A percentile compares a stretch with the other conserved stretches of the same genome.
These are phyloP conservation scores for Penicillium oxalicum DNA, from an alignment of 2,329 filamentous ascomycete genomes.

Conservation along the genomic window DNA sequence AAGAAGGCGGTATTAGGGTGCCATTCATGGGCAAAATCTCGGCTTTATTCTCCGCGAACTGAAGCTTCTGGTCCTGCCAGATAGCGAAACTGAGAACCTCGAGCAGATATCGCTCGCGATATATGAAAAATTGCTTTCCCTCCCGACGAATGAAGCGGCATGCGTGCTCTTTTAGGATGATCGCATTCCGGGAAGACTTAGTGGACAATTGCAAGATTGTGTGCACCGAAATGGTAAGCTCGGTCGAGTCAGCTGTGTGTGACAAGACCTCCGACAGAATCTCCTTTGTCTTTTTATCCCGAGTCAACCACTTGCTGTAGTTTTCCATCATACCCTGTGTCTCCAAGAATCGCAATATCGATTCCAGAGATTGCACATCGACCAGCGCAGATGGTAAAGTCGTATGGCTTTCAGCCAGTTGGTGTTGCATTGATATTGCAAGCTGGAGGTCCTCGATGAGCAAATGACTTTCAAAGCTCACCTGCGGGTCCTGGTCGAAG, in stretches of 20 bases:
- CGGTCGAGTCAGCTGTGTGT: background rate
- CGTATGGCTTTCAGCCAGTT: constrained; percentile 7
- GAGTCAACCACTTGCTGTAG: constrained; percentile 24
- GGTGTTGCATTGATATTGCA: constrained; percentile 16
- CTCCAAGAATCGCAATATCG: constrained; percentile 22
- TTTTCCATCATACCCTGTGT: constrained; percentile 23
- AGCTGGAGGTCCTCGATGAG: constrained; percentile 28
- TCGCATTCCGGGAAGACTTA: background rate
- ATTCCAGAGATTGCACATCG: constrained; percentile 14
- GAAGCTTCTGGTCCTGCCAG: constrained; percentile 15
- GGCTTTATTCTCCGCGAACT: too few species aligned
- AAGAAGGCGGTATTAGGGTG: too few species aligned
- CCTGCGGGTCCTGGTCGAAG: constrained; percentile 11
- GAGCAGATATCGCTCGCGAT: constrained; percentile 21
- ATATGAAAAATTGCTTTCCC: constrained; percentile 13
- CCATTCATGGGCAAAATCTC: too few species aligned
- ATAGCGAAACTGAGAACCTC: constrained; percentile 18
- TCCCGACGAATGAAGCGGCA: constrained; percentile 11
- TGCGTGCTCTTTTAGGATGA: constrained; percentile 8
- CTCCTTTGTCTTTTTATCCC: constrained; percentile 9
- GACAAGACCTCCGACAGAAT: constrained; percentile 5
- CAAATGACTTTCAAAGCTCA: constrained; percentile 11
- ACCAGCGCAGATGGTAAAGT: constrained; percentile 4
- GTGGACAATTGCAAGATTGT: constrained; percentile 9
- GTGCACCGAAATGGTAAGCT: constrained; percentile 13